phyloP scores from a whole-genome alignment of 2,329 filamentous ascomycete species.

The Geoglossum cookeanum region DNA sequence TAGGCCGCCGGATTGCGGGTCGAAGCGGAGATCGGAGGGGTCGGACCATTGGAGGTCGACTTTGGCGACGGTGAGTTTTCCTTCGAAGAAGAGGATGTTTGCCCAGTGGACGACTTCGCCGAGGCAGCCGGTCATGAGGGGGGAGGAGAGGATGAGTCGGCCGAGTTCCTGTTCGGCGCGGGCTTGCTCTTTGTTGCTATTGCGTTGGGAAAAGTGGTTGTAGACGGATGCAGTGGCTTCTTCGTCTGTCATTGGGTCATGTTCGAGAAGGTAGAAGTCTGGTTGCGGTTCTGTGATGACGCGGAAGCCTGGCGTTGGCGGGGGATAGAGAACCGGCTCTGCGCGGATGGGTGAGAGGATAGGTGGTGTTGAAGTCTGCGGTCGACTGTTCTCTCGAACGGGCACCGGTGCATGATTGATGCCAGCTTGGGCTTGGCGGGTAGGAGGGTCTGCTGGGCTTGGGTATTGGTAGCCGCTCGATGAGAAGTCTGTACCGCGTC shows the following conservation, averaged over 20 bases:
- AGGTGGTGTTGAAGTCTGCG: not conserved
- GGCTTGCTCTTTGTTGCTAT: conserved; percentile 32
- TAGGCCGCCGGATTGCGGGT: conserved; percentile 33
- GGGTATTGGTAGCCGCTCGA: not conserved
- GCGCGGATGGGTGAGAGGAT: not conserved
- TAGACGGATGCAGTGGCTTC: not conserved
- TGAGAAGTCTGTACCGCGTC: not conserved
- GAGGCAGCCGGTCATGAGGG: conserved; percentile 37
- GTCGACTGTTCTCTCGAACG: not conserved
- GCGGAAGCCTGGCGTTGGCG: not conserved
- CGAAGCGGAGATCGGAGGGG: conserved; percentile 34
- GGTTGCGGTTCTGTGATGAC: conserved; percentile 9
- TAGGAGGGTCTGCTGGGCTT: not conserved
- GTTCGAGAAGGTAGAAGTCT: conserved; percentile 18
- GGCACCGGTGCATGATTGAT: not conserved
- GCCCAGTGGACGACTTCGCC: conserved; percentile 39
- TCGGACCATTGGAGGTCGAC: conserved; percentile 40
- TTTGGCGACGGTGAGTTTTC: not conserved
- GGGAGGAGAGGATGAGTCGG: conserved; percentile 24
- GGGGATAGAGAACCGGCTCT: not conserved
- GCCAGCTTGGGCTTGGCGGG: not conserved
- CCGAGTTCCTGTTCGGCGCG: conserved; percentile 40
- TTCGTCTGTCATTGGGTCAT: not conserved
- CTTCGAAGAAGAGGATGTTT: conserved; percentile 43
- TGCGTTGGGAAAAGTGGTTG: conserved; percentile 22